Conservation (phyloP, 768 basidiomycete genomes). For the Mycena pura region DNA sequence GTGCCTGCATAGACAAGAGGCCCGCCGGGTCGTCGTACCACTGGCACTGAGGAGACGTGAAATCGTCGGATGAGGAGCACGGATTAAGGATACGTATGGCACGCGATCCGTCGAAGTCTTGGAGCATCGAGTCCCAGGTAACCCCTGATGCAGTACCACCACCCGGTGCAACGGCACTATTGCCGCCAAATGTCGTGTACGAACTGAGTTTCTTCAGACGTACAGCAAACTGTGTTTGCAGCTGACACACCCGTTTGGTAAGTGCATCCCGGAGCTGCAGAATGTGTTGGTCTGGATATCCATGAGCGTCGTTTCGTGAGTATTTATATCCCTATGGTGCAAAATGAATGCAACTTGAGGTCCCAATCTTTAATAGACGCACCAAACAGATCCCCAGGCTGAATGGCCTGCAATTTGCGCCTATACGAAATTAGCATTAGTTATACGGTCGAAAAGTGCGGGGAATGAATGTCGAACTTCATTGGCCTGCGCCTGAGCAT, state of each 20-base stretch:
- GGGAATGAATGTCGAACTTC: constrained; percentile 39
- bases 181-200: constrained; percentile 78
- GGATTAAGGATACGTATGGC: constrained; percentile 85
- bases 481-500: too few relatives aligned
- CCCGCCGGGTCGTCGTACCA: constrained; percentile 72
- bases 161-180: constrained; percentile 71
- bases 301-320: constrained; percentile 69
- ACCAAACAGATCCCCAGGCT: constrained; percentile 80
- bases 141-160: constrained; percentile 58
- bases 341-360: background rate
- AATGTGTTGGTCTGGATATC: constrained; percentile 78
- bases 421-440: too few relatives aligned
- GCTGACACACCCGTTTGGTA: constrained; percentile 66
- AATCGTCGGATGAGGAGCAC: constrained; percentile 59
- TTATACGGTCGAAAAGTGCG: background rate
- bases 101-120: constrained; percentile 80
- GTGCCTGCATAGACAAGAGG: constrained; percentile 65
- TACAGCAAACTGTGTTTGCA: too few relatives aligned
- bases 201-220: constrained; percentile 57
- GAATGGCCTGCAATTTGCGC: constrained; percentile 71
- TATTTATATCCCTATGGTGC: constrained; percentile 64
- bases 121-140: constrained; percentile 69
- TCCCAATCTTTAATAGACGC: constrained; percentile 2
- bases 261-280: constrained; percentile 63
- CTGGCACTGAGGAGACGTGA: constrained; percentile 57